These are phyloP conservation scores for Lepiota venenata DNA, from an alignment of 768 basidiomycete genomes.

Conservation along the genomic window DNA sequence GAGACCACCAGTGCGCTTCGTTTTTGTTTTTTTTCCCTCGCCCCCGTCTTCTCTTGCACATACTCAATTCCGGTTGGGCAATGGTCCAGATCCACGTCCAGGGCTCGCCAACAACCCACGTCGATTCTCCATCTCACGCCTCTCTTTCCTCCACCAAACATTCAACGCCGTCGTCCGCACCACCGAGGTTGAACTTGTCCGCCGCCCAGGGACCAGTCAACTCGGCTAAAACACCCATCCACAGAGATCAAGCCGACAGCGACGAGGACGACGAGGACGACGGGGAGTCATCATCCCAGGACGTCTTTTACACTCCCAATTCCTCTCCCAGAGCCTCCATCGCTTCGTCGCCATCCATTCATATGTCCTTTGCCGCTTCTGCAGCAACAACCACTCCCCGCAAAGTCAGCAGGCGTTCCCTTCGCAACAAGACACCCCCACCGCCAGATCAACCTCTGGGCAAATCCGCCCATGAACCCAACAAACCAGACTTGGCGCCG, in stretches of 20 bases:
- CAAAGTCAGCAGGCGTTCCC: constrained; percentile 23
- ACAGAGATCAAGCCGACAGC: background rate
- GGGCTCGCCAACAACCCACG: constrained; percentile 5
- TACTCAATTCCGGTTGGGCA: too few species aligned
- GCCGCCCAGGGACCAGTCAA: background rate
- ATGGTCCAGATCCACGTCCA: constrained; percentile 2
- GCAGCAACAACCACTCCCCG: constrained; percentile 18
- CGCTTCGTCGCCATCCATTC: constrained; percentile 25
- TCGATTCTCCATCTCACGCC: constrained; percentile 4
- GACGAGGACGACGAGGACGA: constrained; percentile 10
- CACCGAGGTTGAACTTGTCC: too few species aligned
- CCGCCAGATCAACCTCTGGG: background rate
- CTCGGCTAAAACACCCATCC: too few species aligned
- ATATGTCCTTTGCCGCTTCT: constrained; percentile 22
- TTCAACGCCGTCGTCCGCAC: too few species aligned
- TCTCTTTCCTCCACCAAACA: constrained; percentile 2
- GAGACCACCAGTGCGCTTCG: too few species aligned
- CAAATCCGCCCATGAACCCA: constrained; percentile 4
- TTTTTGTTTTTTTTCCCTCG: too few species aligned
- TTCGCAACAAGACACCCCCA: constrained; percentile 9
- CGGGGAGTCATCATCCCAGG: constrained; percentile 20
- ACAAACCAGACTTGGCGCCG: constrained; percentile 5
- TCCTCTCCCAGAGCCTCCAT: constrained; percentile 51
- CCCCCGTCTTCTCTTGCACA: too few species aligned
- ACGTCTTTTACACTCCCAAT: constrained; percentile 63